Percentiles rank a stretch among this genome's conserved stretches.
Evolutionary conservation across 129 eudicot genomes (phyloP).

Genomic region (carrot (Daucus carota)): DH1_v3.0 NC_030382.2:41058501-41059000

Average conservation of each 20-base stretch:
- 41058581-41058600: slow-evolving; percentile 93
- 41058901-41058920: background rate
- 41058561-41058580: slow-evolving; percentile 80
- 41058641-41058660: background rate
- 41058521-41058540: slow-evolving; percentile 75
- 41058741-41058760: background rate
- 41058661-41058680: background rate
- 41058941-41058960: background rate
- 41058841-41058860: background rate
- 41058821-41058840: background rate
- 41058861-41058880: background rate
- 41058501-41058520: slow-evolving; percentile 93
- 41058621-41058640: slow-evolving; percentile 3
- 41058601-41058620: slow-evolving; percentile 83
- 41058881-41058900: background rate
- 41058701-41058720: too few relatives aligned
- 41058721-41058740: too few relatives aligned
- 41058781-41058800: too few relatives aligned
- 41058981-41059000: background rate
- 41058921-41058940: background rate
- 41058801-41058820: too few relatives aligned
- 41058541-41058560: slow-evolving; percentile 85
- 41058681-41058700: background rate
- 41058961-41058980: background rate
- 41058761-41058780: background rate